These are phyloP conservation scores for Pseudonitzschia multiseries DNA, from an alignment of 108 stramenopile species.

Conservation along the genomic window DNA sequence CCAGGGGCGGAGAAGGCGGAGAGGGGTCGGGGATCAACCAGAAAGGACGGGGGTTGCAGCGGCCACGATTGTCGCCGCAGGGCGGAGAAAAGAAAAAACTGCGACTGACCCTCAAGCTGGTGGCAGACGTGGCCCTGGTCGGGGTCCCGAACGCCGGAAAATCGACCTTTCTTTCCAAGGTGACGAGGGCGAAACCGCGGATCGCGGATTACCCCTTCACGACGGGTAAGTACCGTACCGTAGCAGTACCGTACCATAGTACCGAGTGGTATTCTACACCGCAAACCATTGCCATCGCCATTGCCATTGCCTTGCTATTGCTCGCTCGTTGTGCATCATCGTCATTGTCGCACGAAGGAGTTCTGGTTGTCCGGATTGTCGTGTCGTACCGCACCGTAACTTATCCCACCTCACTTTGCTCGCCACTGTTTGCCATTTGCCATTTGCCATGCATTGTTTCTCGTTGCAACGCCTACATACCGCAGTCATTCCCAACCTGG, in stretches of 20 bases:
- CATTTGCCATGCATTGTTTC: conserved; percentile 20
- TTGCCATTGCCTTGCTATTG: too few species aligned
- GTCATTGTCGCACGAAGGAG: too few species aligned
- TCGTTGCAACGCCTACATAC: conserved; percentile 82
- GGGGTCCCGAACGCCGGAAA: conserved; percentile 97
- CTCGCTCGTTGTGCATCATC: too few species aligned
- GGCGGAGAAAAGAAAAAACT: conserved; percentile 81
- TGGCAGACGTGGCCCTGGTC: conserved; percentile 95
- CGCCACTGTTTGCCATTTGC: too few species aligned
- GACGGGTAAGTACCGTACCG: conserved; percentile 24
- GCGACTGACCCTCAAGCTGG: conserved; percentile 90
- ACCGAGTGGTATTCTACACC: too few species aligned
- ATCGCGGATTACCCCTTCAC: conserved; percentile 77
- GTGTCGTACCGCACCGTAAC: neutral
- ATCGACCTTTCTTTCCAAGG: conserved; percentile 84
- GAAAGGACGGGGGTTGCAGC: conserved; percentile 71
- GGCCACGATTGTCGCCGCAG: conserved; percentile 57
- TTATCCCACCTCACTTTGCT: too few species aligned
- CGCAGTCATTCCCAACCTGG: conserved; percentile 94
- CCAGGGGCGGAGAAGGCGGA: conserved; percentile 72
- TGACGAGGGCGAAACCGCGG: conserved; percentile 94
- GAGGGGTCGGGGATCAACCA: conserved; percentile 70
- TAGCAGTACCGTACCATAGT: too few species aligned
- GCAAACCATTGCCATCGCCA: too few species aligned
- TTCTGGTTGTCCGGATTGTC: too few species aligned